Base-by-base conservation (phyloP, 169 alveolate species). In the Babesia caballi region DNA sequence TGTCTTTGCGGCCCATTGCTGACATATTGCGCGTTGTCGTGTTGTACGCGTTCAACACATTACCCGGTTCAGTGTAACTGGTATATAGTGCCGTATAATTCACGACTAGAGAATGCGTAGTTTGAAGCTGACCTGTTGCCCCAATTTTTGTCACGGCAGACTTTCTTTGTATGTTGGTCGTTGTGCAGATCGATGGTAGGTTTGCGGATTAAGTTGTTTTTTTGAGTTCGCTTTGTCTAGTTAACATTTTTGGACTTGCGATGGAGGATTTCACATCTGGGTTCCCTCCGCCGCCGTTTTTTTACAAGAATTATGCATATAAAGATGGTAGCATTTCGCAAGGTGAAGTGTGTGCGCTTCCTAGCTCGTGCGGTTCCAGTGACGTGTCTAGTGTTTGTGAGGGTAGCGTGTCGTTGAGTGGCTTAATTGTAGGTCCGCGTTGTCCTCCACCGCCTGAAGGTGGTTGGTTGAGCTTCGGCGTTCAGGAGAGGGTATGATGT, bases 251-350 rank as follows among this genome's bases (percentile, higher is more conserved):
- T 35, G 17, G 17, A 40, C 28, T 36, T 28, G 3, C 33, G 4
- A 77, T 77, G 86, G 86, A 77, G 33, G 75, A 77, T 40, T 80
- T 80, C 40, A n/a, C 69, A 0, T 61, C 54, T 21, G 93, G 93
- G 21, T 88, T 69, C 40, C 93, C 93, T 38, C 89, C 90, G 11
- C 91, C 93, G 15, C 93, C 93, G 12, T 65, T 77, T 36, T 88
- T 81, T 53, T 88, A 73, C 59, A 40, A 66, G 23, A 85, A 88
- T 42, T 88, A 88, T 66, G 57, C 59, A 19, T 74, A 67, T 30
- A 75, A 51, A 41, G 78, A 46, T 21, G 58, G 3, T 12, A 14
- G 15, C 44, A 12, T 8, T 12, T 38, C 15, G 30, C 30, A 23
- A 12, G 15, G 12, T 2, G 33, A 36, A 9, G 54, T 19, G 32